Base-by-base conservation (phyloP, 331 rosid genomes). In the Dryas integrifolia region DNA sequence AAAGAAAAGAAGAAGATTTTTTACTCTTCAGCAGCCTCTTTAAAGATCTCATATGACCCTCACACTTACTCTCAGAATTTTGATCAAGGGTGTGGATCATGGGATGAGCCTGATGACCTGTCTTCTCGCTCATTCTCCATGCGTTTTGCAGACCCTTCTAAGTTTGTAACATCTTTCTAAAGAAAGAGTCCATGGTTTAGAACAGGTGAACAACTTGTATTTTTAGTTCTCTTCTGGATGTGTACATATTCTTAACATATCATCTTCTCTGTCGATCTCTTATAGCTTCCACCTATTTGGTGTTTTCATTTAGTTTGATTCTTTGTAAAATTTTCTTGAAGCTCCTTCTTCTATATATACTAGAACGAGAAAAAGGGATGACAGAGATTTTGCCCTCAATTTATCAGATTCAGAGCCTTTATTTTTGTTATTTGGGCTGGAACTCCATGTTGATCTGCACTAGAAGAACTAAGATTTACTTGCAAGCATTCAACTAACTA, bases 111-210 rank as follows among this genome's bases (percentile, higher is more conserved):
- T 1, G 85, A 84, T 4, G 43, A 70, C 67, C 48, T 72, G 1
- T 58, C 49, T 18, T n/a, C 83, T 15, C 84, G 84, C 51, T 89
- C 96, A 9, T 85, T 85, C 76, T 81, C 88, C 18, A 69, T 66
- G 67, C 84, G 88, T 26, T 85, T 85, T n/a, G 83, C 84, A 21
- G 84, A 87, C 80, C 87, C 90, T 72, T 89, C 92, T 38, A 18
- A 18, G 18, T 18, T 18, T 18, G 18, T 18, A 57, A 58, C 35
- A 12, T 65, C 55, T 50, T 80, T 55, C 56, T 14, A 3, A 62
- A 82, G 67, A 69, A 70, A 69, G 78, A 48, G 7, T 46, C 51
- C 46, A 39, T 65, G 24, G 26, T 77, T 35, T 58, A 65, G 79
- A 58, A 44, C 39, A 61, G 43, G 6, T 64, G 70, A 45, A 16